Evolutionary conservation across 2,329 filamentous ascomycete species (phyloP).

Genomic region (Cercospora berteroae): DNA sequence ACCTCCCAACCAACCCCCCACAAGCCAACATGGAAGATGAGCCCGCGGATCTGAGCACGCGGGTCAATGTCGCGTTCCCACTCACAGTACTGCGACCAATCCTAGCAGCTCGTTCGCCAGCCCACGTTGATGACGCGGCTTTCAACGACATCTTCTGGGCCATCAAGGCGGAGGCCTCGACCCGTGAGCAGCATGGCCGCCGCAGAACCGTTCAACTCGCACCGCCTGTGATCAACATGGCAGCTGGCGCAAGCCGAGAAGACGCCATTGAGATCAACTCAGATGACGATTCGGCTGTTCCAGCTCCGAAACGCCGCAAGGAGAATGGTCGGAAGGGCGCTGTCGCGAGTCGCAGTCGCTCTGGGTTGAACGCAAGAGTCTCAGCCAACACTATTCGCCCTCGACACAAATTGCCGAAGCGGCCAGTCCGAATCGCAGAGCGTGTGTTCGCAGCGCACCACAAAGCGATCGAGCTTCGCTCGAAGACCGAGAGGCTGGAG

Average conservation of each 20-base stretch:
- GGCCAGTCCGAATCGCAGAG: background rate
- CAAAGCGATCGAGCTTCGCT: background rate
- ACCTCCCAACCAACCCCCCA: background rate
- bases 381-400: background rate
- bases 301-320: background rate
- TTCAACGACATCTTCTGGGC: background rate
- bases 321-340: background rate
- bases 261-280: background rate
- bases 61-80: background rate
- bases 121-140: background rate
- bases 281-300: background rate
- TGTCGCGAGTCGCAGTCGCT: background rate
- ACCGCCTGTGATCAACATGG: background rate
- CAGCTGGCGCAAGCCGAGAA: background rate
- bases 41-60: background rate
- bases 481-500: background rate
- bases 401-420: background rate
- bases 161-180: background rate
- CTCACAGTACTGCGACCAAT: background rate
- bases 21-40: background rate
- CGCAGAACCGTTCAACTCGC: background rate
- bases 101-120: background rate
- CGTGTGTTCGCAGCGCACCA: background rate
- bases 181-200: background rate
- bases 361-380: background rate